Conservation (phyloP, 2,329 filamentous ascomycete species). For the Fusarium tuaranense region DNA sequence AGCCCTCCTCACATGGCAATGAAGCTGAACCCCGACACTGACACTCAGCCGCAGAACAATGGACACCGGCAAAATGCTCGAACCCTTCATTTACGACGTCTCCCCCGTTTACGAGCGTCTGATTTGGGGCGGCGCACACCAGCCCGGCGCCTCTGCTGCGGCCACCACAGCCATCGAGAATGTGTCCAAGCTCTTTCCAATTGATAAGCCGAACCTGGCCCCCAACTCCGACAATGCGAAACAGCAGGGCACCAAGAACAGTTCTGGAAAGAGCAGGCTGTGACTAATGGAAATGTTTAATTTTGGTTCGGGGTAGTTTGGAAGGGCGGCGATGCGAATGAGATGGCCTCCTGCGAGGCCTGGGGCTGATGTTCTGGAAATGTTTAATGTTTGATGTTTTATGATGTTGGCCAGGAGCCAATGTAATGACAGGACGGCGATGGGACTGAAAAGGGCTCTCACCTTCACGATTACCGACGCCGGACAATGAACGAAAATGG, state of each 20-base stretch:
- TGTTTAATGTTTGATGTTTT: background rate
- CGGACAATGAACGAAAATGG: background rate
- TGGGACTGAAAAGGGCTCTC: background rate
- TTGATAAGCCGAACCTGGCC: background rate
- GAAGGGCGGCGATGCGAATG: background rate
- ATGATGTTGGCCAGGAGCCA: background rate
- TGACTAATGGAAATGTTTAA: background rate
- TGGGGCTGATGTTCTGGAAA: background rate
- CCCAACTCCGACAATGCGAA: background rate
- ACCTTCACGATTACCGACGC: background rate
- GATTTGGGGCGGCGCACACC: background rate
- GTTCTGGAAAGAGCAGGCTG: background rate
- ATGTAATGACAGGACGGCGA: background rate
- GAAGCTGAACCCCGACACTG: background rate
- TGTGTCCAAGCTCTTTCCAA: background rate
- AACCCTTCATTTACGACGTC: conserved; percentile 10
- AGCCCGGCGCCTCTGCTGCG: background rate
- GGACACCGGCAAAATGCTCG: background rate
- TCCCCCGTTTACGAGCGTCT: conserved; percentile 18
- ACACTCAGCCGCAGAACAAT: background rate
- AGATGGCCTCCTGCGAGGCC: background rate
- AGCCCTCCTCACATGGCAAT: background rate
- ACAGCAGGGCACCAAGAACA: background rate
- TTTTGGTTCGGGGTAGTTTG: background rate
- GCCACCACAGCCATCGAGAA: background rate